Evolutionary conservation across 176 grass and related monocot species (phyloP).

Genomic region (Avena atlantica): DNA sequence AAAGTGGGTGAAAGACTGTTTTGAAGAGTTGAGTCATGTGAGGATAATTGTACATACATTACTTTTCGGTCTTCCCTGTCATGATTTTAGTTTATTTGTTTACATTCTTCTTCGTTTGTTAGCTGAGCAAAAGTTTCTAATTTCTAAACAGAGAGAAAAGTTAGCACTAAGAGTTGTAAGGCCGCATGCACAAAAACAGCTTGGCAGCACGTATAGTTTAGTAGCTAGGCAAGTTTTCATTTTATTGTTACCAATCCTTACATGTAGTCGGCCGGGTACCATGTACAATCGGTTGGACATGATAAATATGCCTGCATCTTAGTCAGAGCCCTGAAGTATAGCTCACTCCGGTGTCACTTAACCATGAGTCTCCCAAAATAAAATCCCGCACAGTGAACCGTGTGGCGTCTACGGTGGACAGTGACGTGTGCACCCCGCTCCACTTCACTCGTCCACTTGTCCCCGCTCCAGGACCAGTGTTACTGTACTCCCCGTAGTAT

Average conservation of each 20-base stretch:
- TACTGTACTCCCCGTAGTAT: conserved; percentile 81
- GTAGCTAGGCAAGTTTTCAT: neutral
- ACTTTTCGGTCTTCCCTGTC: neutral
- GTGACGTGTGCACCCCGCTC: conserved; percentile 48
- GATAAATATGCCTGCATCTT: neutral
- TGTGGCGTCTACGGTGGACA: conserved; percentile 53
- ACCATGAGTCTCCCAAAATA: conserved; percentile 63
- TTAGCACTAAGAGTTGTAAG: neutral
- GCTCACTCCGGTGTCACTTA: conserved; percentile 48
- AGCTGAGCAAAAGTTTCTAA: neutral
- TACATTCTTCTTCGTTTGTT: neutral
- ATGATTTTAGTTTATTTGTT: neutral
- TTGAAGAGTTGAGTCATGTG: no score
- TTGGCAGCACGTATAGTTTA: neutral
- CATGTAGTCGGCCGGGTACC: neutral
- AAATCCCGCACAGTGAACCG: conserved; percentile 66
- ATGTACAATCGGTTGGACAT: neutral
- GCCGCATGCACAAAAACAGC: neutral
- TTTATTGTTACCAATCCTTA: neutral
- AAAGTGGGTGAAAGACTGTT: no score
- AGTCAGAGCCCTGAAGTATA: conserved; percentile 61
- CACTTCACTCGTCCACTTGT: conserved; percentile 55
- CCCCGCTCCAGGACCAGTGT: conserved; percentile 48
- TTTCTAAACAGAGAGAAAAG: neutral
- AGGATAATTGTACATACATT: no score